Conservation (phyloP, 1,139 yeast genomes). For the Geotrichum candidum region DNA sequence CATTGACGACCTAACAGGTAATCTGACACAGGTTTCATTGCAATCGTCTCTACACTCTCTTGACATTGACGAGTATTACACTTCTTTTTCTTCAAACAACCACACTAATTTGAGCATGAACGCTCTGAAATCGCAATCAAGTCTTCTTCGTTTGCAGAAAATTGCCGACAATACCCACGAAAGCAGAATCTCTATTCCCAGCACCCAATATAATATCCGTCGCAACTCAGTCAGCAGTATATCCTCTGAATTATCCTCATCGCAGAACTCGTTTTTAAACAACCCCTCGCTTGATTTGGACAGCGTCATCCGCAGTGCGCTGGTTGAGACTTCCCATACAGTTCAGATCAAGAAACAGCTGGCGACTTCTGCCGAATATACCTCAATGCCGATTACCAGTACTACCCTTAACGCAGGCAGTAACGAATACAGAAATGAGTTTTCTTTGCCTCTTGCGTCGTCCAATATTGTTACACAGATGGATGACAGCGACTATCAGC, state of each 20-base stretch:
- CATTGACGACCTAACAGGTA: background rate
- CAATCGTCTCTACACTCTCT: background rate
- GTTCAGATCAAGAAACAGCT: background rate
- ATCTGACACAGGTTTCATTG: background rate
- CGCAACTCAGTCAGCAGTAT: background rate
- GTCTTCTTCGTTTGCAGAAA: background rate
- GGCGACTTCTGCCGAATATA: background rate
- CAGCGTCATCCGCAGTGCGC: constrained; percentile 10
- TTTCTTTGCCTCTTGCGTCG: background rate
- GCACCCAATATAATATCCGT: background rate
- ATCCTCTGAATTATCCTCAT: background rate
- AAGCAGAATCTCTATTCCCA: background rate
- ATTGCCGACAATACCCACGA: background rate
- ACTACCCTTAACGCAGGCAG: background rate
- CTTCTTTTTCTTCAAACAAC: background rate
- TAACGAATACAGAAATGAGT: background rate
- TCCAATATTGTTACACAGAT: background rate
- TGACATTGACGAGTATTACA: background rate
- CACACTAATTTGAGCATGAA: background rate
- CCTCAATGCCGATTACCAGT: background rate
- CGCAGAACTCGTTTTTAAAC: background rate
- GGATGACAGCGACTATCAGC: background rate
- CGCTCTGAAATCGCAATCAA: background rate
- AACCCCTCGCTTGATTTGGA: constrained; percentile 6
- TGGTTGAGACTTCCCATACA: constrained; percentile 8